Percentiles rank a stretch among this genome's conserved stretches.
These are phyloP conservation scores for Penstemon newberryi DNA, from an alignment of 257 asterid species.

Conservation along the genomic window DNA sequence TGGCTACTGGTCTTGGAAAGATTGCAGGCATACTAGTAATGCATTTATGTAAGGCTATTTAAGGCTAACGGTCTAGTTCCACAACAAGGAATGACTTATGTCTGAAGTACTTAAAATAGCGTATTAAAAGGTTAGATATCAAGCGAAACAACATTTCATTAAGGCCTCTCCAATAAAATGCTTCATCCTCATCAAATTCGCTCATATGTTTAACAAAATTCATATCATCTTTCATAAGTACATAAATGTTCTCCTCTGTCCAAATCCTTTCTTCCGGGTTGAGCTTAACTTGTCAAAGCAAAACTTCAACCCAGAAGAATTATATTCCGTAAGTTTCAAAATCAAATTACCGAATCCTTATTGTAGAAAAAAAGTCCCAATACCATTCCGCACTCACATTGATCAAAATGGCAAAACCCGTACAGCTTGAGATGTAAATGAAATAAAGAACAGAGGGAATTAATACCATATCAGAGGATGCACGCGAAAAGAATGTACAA, in stretches of 20 bases:
- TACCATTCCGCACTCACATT: not conserved
- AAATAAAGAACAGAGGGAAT: conserved; percentile 12
- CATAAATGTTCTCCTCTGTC: conserved; percentile 12
- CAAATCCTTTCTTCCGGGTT: not conserved
- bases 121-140: not conserved
- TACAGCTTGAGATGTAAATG: not conserved
- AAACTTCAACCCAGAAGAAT: not conserved
- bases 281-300: not conserved
- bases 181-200: not conserved
- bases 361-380: too few species aligned
- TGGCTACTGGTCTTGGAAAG: not conserved
- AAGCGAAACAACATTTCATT: not conserved
- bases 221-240: conserved; percentile 6
- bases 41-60: not conserved
- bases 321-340: not conserved
- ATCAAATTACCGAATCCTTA: not conserved
- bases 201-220: not conserved
- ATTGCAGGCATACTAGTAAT: not conserved
- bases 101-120: not conserved
- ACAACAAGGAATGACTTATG: not conserved
- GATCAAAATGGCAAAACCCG: not conserved
- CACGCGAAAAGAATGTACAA: conserved; percentile 61
- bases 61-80: not conserved
- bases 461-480: conserved; percentile 81
- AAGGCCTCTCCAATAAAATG: not conserved